Evolutionary conservation across 2,329 filamentous ascomycete species (phyloP).

Genomic region (Thielaviopsis ethacetica): DNA sequence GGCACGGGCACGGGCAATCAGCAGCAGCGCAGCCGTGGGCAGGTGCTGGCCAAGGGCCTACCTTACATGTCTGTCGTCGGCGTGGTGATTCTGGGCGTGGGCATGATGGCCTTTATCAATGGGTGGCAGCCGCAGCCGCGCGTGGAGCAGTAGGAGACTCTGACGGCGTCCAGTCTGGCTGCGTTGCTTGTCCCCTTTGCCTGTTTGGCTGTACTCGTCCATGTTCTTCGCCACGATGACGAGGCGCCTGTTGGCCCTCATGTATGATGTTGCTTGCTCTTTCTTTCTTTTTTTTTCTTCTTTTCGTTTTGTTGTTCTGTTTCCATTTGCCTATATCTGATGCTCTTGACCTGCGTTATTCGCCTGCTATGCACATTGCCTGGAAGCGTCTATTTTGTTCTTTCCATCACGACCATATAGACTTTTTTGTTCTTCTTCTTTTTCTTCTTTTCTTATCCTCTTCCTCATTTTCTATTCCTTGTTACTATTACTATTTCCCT

Average conservation of each 20-base stretch:
- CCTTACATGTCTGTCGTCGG: conserved; percentile 72
- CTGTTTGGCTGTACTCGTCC: background rate
- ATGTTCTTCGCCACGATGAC: background rate
- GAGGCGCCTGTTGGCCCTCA: background rate
- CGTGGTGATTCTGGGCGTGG: conserved; percentile 66
- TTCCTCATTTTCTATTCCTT: background rate
- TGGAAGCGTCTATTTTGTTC: conserved; percentile 1
- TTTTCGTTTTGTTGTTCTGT: conserved; percentile 1
- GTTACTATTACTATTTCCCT: background rate
- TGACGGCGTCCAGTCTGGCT: background rate
- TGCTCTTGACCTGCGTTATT: conserved; percentile 1
- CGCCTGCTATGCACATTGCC: background rate
- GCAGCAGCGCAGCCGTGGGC: conserved; percentile 3
- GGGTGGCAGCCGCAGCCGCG: conserved; percentile 48
- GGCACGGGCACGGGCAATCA: background rate
- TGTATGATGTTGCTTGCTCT: conserved; percentile 1
- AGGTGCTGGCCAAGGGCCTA: conserved; percentile 32
- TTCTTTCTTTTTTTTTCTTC: conserved; percentile 3
- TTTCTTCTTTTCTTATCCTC: background rate
- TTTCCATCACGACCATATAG: background rate
- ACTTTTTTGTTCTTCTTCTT: background rate
- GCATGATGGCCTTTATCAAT: conserved; percentile 75
- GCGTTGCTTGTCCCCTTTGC: background rate
- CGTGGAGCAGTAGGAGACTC: conserved; percentile 9
- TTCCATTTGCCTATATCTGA: background rate